Percentiles rank a stretch among this genome's conserved stretches.
phyloP scores from a whole-genome alignment of 768 basidiomycete genomes.

The Candolleomyces aberdarensis region DNA sequence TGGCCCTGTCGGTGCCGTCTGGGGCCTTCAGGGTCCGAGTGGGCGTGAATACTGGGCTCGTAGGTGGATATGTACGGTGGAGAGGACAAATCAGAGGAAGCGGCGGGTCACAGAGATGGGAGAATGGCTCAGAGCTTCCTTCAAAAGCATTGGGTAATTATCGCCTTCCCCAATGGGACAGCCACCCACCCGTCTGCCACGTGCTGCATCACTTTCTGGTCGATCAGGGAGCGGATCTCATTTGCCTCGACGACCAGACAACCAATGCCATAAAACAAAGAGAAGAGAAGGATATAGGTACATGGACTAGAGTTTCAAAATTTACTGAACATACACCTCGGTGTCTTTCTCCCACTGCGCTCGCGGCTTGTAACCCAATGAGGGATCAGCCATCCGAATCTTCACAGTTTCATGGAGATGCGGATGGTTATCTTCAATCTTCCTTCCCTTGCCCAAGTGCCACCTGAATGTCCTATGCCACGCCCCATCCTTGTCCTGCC shows the following conservation, averaged over 20 bases:
- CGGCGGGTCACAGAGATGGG: neutral
- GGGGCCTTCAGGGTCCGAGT: too few species aligned
- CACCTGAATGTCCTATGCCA: constrained; percentile 57
- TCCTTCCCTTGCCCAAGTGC: constrained; percentile 57
- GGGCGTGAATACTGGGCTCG: neutral
- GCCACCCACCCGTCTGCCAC: neutral
- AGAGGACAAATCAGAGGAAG: neutral
- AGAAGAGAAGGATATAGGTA: too few species aligned
- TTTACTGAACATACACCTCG: constrained; percentile 42
- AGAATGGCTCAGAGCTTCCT: neutral
- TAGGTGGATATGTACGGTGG: neutral
- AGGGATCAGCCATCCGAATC: constrained; percentile 45
- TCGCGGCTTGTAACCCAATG: constrained; percentile 54
- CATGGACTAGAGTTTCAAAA: neutral
- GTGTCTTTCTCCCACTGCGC: constrained; percentile 48
- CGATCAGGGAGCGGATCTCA: too few species aligned
- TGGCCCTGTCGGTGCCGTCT: too few species aligned
- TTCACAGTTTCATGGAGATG: constrained; percentile 65
- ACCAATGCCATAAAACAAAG: too few species aligned
- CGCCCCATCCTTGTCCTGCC: constrained; percentile 51
- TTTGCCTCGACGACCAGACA: too few species aligned
- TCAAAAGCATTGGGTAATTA: neutral
- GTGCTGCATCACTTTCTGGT: too few species aligned
- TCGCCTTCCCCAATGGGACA: neutral
- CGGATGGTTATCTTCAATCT: constrained; percentile 42